Conservation (phyloP, 768 basidiomycete genomes). For the Omphalotus guepiniiformis region DNA sequence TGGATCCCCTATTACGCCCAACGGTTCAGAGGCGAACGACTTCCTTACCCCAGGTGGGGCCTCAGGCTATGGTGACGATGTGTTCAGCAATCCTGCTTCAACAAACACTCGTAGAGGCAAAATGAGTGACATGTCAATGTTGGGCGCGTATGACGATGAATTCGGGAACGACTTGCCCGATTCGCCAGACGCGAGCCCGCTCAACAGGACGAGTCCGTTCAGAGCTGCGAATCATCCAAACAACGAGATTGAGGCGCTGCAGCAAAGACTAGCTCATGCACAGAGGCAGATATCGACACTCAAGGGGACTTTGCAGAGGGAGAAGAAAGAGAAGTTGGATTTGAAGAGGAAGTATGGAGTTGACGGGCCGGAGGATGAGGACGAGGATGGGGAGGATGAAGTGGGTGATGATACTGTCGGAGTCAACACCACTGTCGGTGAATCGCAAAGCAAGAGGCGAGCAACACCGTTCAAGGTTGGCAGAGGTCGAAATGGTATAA, state of each 20-base stretch:
- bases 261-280: constrained; percentile 80
- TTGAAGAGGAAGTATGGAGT: constrained; percentile 51
- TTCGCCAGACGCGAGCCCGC: constrained; percentile 60
- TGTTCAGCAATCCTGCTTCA: constrained; percentile 62
- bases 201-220: constrained; percentile 43
- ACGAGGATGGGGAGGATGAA: constrained; percentile 22
- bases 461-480: constrained; percentile 4
- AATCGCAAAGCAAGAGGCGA: constrained; percentile 1
- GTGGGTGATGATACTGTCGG: constrained; percentile 8
- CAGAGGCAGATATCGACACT: constrained; percentile 83
- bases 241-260: constrained; percentile 78
- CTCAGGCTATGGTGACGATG: constrained; percentile 58
- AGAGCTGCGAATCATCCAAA: constrained; percentile 69
- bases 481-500: background rate
- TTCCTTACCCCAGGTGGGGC: constrained; percentile 56
- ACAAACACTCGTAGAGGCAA: constrained; percentile 51
- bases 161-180: constrained; percentile 43
- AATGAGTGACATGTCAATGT: constrained; percentile 1
- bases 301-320: constrained; percentile 72
- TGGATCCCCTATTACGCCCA: constrained; percentile 72
- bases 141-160: constrained; percentile 46
- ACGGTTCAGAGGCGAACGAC: constrained; percentile 38
- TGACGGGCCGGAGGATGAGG: constrained; percentile 23
- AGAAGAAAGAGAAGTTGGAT: constrained; percentile 79
- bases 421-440: background rate